Base-by-base conservation (phyloP, 305 asterid species). In the Caryopteris hybrid region DNA sequence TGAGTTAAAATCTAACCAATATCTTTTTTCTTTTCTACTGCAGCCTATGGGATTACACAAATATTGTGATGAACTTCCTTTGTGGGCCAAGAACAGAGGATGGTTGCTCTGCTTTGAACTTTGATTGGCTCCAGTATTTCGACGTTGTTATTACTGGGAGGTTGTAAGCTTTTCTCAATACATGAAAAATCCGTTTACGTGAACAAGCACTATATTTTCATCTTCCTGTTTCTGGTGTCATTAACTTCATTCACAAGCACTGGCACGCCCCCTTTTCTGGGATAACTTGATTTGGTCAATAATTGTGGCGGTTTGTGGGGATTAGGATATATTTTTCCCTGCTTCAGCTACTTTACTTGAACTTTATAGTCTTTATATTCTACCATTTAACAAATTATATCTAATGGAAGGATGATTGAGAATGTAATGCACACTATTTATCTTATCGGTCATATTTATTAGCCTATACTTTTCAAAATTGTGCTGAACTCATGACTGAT, bases 41-140 rank as follows among this genome's bases (percentile, higher is more conserved):
- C 96, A 95, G 99, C 80, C 84, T 95, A 64, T 95, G 98, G 99
- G 99, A 95, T 82, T 95, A 92, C 64, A 88, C 99, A 62, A 89
- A 88, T 72, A 70, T 89, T 22, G 97, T 95, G 31, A 95, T 95
- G 99, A 92, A 90, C 91, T 95, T 89, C 83, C 95, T 95, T 60
- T 92, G 98, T 73, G 91, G 92, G 54, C 76, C 87, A 22, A 61
- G 75, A 64, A 57, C 80, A 54, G 76, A 23, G 59, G 91, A 85
- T 80, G 87, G 74, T 59, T 63, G 64, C 64, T 23, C 84, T 61
- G 65, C 82, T 47, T 69, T 83, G 85, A 83, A 56, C 63, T 85
- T 84, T 77, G 91, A 89, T 69, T 95, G 99, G 99, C 95, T 95
- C 64, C 78, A 74, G 73, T 82, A 86, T 85, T 95, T 95, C 48